Percentiles rank a stretch among this genome's conserved stretches.
These are phyloP conservation scores for Phanerodontia chrysosporium DNA, from an alignment of 768 basidiomycete species.

Conservation along the genomic window DNA sequence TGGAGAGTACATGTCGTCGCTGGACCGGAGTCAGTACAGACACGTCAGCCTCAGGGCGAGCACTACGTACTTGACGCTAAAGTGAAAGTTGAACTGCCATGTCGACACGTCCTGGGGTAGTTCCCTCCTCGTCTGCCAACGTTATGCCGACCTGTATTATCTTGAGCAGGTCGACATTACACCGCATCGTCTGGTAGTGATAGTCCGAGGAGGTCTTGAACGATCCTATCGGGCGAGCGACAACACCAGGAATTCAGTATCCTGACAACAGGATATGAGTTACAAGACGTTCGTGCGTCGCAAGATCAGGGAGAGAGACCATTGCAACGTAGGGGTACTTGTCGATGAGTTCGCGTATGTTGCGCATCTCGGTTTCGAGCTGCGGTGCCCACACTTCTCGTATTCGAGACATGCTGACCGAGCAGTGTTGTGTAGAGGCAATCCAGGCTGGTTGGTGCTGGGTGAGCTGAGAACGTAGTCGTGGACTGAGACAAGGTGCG, in stretches of 20 bases:
- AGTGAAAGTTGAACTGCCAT: conserved; percentile 99
- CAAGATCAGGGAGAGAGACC: conserved; percentile 43
- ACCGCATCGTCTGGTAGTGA: conserved; percentile 99
- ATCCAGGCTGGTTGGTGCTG: not conserved
- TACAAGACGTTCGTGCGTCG: conserved; percentile 3
- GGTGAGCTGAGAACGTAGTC: conserved; percentile 1
- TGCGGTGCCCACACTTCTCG: conserved; percentile 94
- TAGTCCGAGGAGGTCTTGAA: conserved; percentile 98
- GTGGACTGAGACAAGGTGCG: conserved; percentile 6
- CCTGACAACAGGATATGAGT: conserved; percentile 45
- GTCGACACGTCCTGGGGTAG: conserved; percentile 83
- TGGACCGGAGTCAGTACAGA: conserved; percentile 28
- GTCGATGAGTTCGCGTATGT: conserved; percentile 83
- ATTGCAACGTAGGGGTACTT: conserved; percentile 93
- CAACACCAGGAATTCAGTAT: conserved; percentile 98
- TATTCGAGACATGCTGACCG: conserved; percentile 65
- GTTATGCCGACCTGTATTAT: conserved; percentile 98
- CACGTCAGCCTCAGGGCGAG: not conserved
- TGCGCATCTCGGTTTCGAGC: conserved; percentile 88
- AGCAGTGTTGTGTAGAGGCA: not conserved
- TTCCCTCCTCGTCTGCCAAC: conserved; percentile 93
- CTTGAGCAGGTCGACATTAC: conserved; percentile 96
- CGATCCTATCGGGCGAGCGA: conserved; percentile 92
- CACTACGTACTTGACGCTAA: conserved; percentile 73
- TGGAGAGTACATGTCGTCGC: conserved; percentile 98